A percentile compares a stretch with the other conserved stretches of the same genome.
Conservation (phyloP, 306 rosid genomes). For the Prunus salicina region DNA sequence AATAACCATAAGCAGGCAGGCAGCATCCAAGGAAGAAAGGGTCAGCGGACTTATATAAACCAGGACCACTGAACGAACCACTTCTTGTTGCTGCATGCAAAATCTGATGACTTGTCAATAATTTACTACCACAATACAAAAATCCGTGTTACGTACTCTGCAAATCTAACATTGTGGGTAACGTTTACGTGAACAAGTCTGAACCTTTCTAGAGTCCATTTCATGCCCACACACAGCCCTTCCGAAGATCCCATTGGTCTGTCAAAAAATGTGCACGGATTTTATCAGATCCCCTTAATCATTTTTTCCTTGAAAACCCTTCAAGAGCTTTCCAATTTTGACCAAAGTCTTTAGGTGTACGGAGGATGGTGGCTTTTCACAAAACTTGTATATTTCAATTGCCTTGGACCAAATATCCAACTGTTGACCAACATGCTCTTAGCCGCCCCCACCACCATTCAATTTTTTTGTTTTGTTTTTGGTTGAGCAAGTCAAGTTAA, state of each 20-base stretch:
- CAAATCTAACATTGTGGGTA: background rate
- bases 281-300: background rate
- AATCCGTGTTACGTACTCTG: background rate
- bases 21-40: background rate
- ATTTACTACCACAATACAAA: background rate
- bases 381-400: background rate
- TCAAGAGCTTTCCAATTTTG: background rate
- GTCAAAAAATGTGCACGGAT: background rate
- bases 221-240: background rate
- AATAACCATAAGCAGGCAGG: background rate
- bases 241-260: background rate
- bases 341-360: background rate
- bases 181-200: background rate
- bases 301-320: background rate
- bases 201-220: background rate
- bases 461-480: no score
- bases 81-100: background rate
- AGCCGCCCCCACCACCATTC: background rate
- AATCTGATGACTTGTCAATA: background rate
- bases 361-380: background rate
- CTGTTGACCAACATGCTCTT: background rate
- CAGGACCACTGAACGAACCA: constrained; percentile 5
- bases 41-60: background rate
- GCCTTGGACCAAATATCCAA: background rate
- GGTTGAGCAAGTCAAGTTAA: background rate